Evolutionary conservation across 2,329 filamentous ascomycete genomes (phyloP).

Genomic region (Epichloe gansuensis): DNA sequence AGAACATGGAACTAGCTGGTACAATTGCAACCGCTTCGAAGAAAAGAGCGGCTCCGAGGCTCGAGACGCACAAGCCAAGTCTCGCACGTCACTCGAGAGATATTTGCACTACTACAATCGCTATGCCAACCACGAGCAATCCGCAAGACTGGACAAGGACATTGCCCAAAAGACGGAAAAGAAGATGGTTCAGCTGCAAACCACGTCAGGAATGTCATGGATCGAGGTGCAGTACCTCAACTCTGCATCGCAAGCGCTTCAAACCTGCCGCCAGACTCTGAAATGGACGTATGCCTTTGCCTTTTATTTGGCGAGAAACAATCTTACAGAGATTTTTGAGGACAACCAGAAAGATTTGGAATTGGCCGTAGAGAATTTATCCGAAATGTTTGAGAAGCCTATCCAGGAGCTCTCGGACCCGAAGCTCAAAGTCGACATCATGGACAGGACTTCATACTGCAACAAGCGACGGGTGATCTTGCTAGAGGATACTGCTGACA

Average conservation of each 20-base stretch:
- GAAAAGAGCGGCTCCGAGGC: constrained; percentile 90
- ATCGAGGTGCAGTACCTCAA: constrained; percentile 98
- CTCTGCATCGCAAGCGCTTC: constrained; percentile 80
- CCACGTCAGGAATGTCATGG: constrained; percentile 91
- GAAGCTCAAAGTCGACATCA: constrained; percentile 95
- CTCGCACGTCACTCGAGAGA: constrained; percentile 80
- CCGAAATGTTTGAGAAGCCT: constrained; percentile 99
- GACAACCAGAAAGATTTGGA: constrained; percentile 98
- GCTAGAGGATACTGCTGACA: constrained; percentile 84
- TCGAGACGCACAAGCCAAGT: constrained; percentile 81
- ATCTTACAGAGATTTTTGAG: constrained; percentile 92
- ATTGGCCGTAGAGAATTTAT: constrained; percentile 89
- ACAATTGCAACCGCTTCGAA: constrained; percentile 96
- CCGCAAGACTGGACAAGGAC: constrained; percentile 90
- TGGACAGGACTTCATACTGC: constrained; percentile 97
- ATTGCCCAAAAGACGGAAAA: constrained; percentile 93
- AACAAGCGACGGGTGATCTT: constrained; percentile 83
- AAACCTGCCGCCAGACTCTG: constrained; percentile 93
- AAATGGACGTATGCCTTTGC: constrained; percentile 99
- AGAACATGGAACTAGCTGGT: constrained; percentile 97
- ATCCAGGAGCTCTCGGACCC: constrained; percentile 69
- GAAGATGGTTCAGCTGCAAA: constrained; percentile 96
- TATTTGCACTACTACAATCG: constrained; percentile 99
- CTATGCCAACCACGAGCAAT: constrained; percentile 97
- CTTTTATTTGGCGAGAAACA: constrained; percentile 92